These are phyloP conservation scores for Crucihimalaya himalaica DNA, from an alignment of 345 rosid species.

Conservation along the genomic window DNA sequence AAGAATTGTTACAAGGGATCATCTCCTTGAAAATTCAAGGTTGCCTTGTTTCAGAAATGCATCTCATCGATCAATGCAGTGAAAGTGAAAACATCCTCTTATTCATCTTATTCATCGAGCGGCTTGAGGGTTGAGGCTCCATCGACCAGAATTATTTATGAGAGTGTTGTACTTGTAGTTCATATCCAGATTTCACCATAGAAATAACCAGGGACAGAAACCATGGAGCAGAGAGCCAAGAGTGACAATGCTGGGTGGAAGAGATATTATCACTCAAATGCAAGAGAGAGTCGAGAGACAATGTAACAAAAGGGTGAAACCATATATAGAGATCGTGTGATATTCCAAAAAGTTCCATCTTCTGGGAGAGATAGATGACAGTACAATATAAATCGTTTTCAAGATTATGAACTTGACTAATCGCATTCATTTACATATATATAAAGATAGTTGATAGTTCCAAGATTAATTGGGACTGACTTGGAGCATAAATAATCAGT, in stretches of 20 bases:
- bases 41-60: background rate
- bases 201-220: background rate
- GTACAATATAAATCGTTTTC: background rate
- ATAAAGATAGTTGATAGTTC: background rate
- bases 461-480: too few relatives aligned
- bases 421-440: background rate
- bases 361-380: background rate
- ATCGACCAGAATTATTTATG: constrained; percentile 1
- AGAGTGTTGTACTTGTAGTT: constrained; percentile 27
- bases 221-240: constrained; percentile 21
- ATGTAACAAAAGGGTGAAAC: constrained; percentile 18
- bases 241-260: constrained; percentile 19
- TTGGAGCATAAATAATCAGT: background rate
- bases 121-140: background rate
- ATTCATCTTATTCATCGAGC: constrained; percentile 13
- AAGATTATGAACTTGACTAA: background rate
- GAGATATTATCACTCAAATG: too few relatives aligned
- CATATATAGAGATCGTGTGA: constrained; percentile 25
- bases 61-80: constrained; percentile 16
- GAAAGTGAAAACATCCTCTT: constrained; percentile 30
- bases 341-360: background rate
- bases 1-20: too few relatives aligned
- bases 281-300: constrained; percentile 9
- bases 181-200: constrained; percentile 13
- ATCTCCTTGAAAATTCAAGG: constrained; percentile 1